phyloP scores from a whole-genome alignment of 306 rosid species.

The Cyclanthera cordifolia region DNA sequence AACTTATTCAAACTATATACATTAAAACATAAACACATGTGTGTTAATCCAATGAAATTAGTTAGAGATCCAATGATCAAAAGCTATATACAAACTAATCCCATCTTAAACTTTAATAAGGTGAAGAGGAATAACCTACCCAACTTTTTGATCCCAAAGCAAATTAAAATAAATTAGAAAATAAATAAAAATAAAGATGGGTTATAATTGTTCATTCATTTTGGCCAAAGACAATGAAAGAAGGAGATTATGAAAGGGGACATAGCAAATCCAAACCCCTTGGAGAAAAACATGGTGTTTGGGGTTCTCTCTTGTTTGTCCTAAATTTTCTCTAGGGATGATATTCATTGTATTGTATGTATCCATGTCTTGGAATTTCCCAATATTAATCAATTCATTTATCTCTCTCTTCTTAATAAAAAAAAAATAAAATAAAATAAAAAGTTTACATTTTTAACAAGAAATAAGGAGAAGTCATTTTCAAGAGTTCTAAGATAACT shows the following conservation, averaged over 20 bases:
- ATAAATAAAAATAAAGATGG: neutral
- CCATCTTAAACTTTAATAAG: neutral
- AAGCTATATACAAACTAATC: neutral
- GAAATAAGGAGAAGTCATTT: neutral
- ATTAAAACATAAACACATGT: neutral
- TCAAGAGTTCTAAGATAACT: neutral
- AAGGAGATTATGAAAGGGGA: constrained; percentile 12
- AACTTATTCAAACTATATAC: too few relatives aligned
- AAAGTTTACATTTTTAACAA: neutral
- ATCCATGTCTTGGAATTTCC: neutral
- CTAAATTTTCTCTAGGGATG: constrained; percentile 12
- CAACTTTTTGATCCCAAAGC: neutral
- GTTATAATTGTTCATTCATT: neutral
- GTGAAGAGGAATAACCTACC: constrained; percentile 6
- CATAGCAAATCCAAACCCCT: constrained; percentile 26
- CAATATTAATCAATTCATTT: neutral
- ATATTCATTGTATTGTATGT: constrained; percentile 5
- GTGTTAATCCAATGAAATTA: neutral
- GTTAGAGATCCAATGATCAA: neutral
- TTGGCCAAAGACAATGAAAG: neutral
- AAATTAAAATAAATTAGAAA: neutral
- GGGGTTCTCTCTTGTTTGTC: constrained; percentile 22
- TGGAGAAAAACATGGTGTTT: constrained; percentile 35
- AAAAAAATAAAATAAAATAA: neutral
- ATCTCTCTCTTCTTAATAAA: neutral